These are phyloP conservation scores for Wickerhamiella vanderwaltii DNA, from an alignment of 805 yeast genomes.

Conservation along the genomic window DNA sequence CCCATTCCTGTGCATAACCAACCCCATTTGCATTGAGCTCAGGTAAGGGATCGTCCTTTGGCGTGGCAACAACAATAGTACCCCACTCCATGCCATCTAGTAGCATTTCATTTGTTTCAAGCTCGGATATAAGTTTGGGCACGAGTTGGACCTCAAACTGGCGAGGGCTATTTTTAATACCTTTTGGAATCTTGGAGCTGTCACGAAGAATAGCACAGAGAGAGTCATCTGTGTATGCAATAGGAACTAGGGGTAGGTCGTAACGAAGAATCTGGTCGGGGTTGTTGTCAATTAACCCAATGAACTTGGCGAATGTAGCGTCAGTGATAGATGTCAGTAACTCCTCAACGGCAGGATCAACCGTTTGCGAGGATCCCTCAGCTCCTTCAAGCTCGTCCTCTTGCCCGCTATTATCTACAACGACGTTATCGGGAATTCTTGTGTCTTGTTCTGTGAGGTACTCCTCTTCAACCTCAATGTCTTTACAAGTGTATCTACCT, in stretches of 20 bases:
- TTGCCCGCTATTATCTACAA: conserved; percentile 32
- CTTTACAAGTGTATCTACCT: conserved; percentile 53
- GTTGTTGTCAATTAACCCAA: conserved; percentile 63
- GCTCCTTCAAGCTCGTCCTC: conserved; percentile 31
- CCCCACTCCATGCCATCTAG: conserved; percentile 96
- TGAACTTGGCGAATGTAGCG: conserved; percentile 65
- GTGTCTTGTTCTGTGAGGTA: conserved; percentile 35
- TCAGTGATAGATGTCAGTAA: conserved; percentile 37
- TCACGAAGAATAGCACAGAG: conserved; percentile 36
- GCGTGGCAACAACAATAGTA: conserved; percentile 73
- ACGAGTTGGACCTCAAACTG: conserved; percentile 79
- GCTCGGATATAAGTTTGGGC: conserved; percentile 83
- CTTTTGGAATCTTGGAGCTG: conserved; percentile 43
- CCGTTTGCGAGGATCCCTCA: conserved; percentile 9
- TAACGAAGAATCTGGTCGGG: conserved; percentile 81
- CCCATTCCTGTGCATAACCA: conserved; percentile 72
- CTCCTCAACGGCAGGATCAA: conserved; percentile 12
- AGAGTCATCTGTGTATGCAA: conserved; percentile 57
- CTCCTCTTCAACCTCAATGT: conserved; percentile 65
- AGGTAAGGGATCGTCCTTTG: conserved; percentile 48
- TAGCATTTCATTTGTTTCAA: conserved; percentile 44
- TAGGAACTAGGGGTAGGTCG: conserved; percentile 65
- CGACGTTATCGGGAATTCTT: conserved; percentile 33
- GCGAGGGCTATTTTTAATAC: conserved; percentile 38
- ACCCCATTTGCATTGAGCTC: conserved; percentile 48